Evolutionary conservation across 1,139 yeast genomes (phyloP), one percentile per base, ranked within the genome.

Genomic region (Saccharomyces hybrid): DNA sequence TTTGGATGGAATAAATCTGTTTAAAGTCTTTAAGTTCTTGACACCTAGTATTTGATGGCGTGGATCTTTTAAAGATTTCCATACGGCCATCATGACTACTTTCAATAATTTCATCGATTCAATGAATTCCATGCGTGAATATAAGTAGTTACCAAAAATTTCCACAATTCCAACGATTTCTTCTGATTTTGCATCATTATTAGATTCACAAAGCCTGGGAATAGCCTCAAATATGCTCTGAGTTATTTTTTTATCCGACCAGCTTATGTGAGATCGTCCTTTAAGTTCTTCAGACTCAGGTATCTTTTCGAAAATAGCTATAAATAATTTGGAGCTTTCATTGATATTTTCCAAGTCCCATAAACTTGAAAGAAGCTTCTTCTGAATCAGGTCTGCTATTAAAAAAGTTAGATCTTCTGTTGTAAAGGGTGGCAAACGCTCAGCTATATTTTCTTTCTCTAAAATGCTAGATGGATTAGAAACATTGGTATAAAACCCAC

Each of bases 391-490:
- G 5, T 70, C 63, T 20, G 81, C 63, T 2, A 79, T 65, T 23
- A 80, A 56, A 31, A 69, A 68, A 3, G 84, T 73, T 46, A 83
- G 48, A 53, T 78, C 77, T 1, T 77, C 76, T 0, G 78, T 66
- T 4, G 72, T 55, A 57, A 77, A 78, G 0, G 88, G 87, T 1
- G 69, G 63, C 2, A 61, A 59, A 3, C 61, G 55, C 2, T 65
- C 63, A 0, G 60, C 26, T 6, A 54, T 31, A 13, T 55, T 50
- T 5, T 63, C 64, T 4, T 51, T n/a, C 16, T 49, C 48, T 23
- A 55, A 56, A 3, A 52, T 38, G 9, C 55, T 28, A 53, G 48
- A 31, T 5, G 65, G 60, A 42, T 57, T 58, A 3, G 67, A 62
- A 4, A 62, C 64, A 2, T 60, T 57, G 7, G 57, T 46, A 56